Evolutionary conservation across 192 early-diverging fungal genomes (phyloP), one percentile per base, ranked within the genome.

Genomic region (Polychytrium aggregatum): DNA sequence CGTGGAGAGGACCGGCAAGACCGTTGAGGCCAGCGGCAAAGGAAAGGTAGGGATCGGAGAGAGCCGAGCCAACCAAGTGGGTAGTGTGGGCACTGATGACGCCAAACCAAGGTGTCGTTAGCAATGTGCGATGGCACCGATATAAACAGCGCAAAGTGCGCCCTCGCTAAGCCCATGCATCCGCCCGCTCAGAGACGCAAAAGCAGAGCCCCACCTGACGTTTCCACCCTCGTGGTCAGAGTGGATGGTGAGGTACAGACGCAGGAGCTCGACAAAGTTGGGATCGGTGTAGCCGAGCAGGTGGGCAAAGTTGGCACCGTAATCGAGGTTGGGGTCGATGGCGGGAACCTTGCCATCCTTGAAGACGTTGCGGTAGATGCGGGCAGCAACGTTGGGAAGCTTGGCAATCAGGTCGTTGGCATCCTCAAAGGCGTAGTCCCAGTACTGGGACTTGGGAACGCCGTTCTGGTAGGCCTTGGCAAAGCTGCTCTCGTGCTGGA

Each of bases 201-300:
- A n/a, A n/a, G n/a, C n/a, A n/a, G n/a, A n/a, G n/a, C n/a, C 39
- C 10, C 30, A 72, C 70, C 70, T 90, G 72, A 95, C 95, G 69
- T 98, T 98, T 63, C 95, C 95, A 64, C 95, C 95, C 78, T 98
- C 95, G 82, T 98, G 95, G 75, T 98, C 95, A 55, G 92, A 94
- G 86, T 98, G 95, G 71, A 98, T 96, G 64, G 88, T 90, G 61
- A 98, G 73, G 82, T 98, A 98, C 57, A 98, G 75, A 52, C 95
- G 88, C 86, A 98, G 90, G 60, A 98, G 84, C 63, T 98, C 95
- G 41, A 89, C 74, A 71, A 98, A 98, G 65, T 81, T 72, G 72
- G 81, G 87, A 49, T 87, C 79, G 38, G 72, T 77, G 72, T 79
- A 98, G 50, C 95, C 95, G 14, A 98, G 78, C 41, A 95, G 74